Base-by-base conservation (phyloP, 2,329 filamentous ascomycete genomes). In the Colletotrichum cuscutae region DNA sequence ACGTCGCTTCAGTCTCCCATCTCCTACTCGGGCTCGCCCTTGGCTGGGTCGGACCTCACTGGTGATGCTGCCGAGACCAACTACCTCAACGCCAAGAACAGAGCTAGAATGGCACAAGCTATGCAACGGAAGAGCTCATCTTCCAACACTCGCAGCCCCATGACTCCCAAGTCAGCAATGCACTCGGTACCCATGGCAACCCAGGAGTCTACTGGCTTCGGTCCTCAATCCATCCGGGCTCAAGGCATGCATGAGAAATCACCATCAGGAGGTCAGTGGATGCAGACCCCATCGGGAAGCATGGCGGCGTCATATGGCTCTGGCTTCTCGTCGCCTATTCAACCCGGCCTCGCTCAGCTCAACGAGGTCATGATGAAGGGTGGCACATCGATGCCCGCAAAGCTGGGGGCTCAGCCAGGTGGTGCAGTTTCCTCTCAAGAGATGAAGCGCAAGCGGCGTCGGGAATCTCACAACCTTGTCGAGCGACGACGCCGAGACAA, bases 391-490 rank as follows among this genome's bases (percentile, higher is more conserved):
- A 92, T 98, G 85, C 96, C 96, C 1, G 89, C 95, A 42, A 98
- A 98, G 85, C 91, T 98, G 64, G 89, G 89, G 66, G 86, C 81
- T n/a, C 81, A 81, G 46, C 79, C 84, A 19, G 81, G 80, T 49
- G 85, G 80, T 46, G 85, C 87, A 19, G 87, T 93, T 65, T 94
- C 97, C 67, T 93, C 95, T 1, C 95, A 98, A 79, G 97, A 98
- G 81, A 95, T 95, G 78, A 98, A 98, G 89, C 91, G 95, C 77
- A 94, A 96, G 81, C 90, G 95, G 73, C 91, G 97, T 72, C 90
- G 97, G 52, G 97, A 98, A 79, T 98, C 96, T 1, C 97, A 99
- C 85, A 98, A 99, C 80, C 88, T 97, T 52, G 97, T 99, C 12
- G 97, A 99, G 85, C 94, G 97, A 69, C 92, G 97, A 64, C 93